Evolutionary conservation across 192 early-diverging fungal species (phyloP).

Genomic region (Chytriomyces sp.): DNA sequence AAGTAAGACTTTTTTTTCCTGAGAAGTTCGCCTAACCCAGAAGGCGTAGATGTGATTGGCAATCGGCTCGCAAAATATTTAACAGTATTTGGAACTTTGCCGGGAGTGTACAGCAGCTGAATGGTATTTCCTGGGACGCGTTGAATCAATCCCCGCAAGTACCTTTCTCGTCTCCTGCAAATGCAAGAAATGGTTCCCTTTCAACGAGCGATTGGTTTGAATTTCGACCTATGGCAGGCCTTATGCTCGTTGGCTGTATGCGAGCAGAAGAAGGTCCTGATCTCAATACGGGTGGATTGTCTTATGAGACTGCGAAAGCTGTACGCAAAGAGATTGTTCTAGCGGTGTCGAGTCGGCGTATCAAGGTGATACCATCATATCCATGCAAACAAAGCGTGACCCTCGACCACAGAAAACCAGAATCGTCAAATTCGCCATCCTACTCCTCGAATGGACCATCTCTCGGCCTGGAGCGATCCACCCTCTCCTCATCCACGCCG

Average conservation of each 20-base stretch:
- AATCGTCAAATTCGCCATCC: slow-evolving; percentile 11
- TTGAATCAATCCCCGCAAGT: no score
- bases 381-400: not conserved
- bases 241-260: slow-evolving; percentile 16
- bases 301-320: slow-evolving; percentile 14
- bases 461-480: slow-evolving; percentile 20
- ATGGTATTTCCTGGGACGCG: no score
- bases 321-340: slow-evolving; percentile 15
- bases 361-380: slow-evolving; percentile 6
- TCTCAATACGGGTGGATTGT: not conserved
- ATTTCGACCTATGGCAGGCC: slow-evolving; percentile 15
- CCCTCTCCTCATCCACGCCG: slow-evolving; percentile 22
- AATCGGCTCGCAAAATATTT: slow-evolving; percentile 5
- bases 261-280: slow-evolving; percentile 8
- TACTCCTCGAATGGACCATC: slow-evolving; percentile 20
- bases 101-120: no score
- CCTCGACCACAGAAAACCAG: slow-evolving; percentile 15
- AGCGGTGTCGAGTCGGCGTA: slow-evolving; percentile 2
- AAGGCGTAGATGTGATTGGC: slow-evolving; percentile 18
- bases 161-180: no score
- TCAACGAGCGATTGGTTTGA: slow-evolving; percentile 24
- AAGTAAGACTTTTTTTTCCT: slow-evolving; percentile 4
- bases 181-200: no score
- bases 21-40: not conserved
- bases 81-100: slow-evolving; percentile 11